These are phyloP conservation scores for Globisporangium lucens DNA, from an alignment of 352 stramenopile species.

Conservation along the genomic window DNA sequence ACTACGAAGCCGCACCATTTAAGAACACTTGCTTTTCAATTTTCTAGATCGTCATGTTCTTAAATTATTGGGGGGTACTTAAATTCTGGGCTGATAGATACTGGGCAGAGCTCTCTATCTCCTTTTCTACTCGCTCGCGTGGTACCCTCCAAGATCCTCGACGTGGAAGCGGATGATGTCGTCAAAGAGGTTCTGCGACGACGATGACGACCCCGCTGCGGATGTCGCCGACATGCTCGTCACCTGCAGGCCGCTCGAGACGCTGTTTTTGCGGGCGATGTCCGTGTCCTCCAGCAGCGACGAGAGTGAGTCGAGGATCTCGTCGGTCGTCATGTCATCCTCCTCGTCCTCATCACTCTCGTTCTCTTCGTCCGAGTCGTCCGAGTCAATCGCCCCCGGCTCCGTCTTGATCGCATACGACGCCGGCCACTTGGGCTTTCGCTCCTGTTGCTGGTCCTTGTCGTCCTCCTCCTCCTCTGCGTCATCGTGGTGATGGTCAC, in stretches of 20 bases:
- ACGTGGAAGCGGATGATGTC: slow-evolving; percentile 46
- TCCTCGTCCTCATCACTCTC: neutral
- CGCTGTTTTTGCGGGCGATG: slow-evolving; percentile 5
- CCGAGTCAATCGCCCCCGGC: neutral
- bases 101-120: neutral
- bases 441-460: neutral
- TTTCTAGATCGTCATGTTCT: neutral
- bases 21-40: too few species aligned
- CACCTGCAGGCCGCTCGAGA: neutral
- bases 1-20: too few species aligned
- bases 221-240: neutral
- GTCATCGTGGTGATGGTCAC: slow-evolving; percentile 1
- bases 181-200: slow-evolving; percentile 29
- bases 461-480: neutral
- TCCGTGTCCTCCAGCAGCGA: slow-evolving; percentile 30
- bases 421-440: neutral
- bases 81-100: slow-evolving; percentile 3
- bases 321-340: slow-evolving; percentile 16
- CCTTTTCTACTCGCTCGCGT: neutral
- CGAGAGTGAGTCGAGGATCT: slow-evolving; percentile 32
- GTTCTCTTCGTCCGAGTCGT: neutral
- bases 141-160: slow-evolving; percentile 25
- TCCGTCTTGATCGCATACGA: neutral
- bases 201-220: neutral
- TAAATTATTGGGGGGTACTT: slow-evolving; percentile 1